Base-by-base conservation (phyloP, 2,329 filamentous ascomycete species). In the Trichoderma harzianum region DNA sequence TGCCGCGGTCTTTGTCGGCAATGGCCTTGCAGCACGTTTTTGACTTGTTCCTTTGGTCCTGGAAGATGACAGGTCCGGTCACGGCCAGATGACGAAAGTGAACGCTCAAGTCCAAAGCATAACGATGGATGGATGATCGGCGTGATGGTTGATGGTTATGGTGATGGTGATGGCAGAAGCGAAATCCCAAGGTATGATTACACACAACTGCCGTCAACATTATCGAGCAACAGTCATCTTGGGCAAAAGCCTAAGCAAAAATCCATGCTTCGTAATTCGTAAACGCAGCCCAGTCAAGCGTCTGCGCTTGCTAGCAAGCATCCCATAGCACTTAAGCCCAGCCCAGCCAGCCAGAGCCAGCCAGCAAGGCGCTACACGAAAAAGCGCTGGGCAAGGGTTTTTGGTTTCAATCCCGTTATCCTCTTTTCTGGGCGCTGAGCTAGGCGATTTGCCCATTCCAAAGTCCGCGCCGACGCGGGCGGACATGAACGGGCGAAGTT, bases 381-480 rank as follows among this genome's bases (percentile, higher is more conserved):
- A 67, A 30, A 58, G 64, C 39, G 39, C 39, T 43, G 39, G 39
- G 39, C 55, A 30, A 69, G 66, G 66, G 66, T 60, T 24, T 36
- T 36, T 36, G 39, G 16, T n/a, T 43, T 39, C 32, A 14, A 16
- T 39, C 65, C 51, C 65, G 32, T 47, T 28, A n/a, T 43, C 39
- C 39, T 65, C 10, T 30, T n/a, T 30, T 11, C 26, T 24, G 26
- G 65, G 51, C 65, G 55, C 36, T 32, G 26, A 68, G 65, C 65
- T 43, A 47, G 55, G 66, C 55, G 11, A 26, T 60, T 32, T 53
- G 57, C 30, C 39, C 57, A 63, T 36, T 57, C 51, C 30, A 70
- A 70, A 70, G 67, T 70, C 67, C 67, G 67, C 67, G 58, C 67
- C 58, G 67, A 70, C 28, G 67, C 58, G 58, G 58, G 47, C 67